phyloP scores from a whole-genome alignment of 768 basidiomycete genomes.

The Russula foetens region DNA sequence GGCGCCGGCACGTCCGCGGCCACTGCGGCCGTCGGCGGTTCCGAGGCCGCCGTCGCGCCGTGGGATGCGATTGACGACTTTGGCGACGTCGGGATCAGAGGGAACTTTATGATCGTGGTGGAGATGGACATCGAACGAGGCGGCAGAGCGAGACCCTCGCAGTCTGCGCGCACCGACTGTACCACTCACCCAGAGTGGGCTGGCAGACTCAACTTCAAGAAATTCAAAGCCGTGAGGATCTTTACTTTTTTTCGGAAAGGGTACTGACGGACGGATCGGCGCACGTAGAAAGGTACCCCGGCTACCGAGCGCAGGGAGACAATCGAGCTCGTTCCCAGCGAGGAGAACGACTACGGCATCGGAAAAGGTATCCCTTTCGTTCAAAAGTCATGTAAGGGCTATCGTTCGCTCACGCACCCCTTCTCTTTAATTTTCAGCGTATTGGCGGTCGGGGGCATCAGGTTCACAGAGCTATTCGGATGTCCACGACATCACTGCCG shows the following conservation, averaged over 20 bases:
- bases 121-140: slow-evolving; percentile 42
- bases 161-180: background rate
- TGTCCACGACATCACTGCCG: slow-evolving; percentile 22
- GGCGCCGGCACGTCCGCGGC: slow-evolving; percentile 9
- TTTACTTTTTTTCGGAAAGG: background rate
- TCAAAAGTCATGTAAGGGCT: background rate
- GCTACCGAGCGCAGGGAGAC: slow-evolving; percentile 23
- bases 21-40: slow-evolving; percentile 25
- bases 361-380: slow-evolving; percentile 34
- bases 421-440: background rate
- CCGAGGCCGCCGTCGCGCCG: slow-evolving; percentile 29
- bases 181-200: slow-evolving; percentile 29
- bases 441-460: background rate
- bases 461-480: slow-evolving; percentile 45
- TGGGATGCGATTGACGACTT: slow-evolving; percentile 57
- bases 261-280: background rate
- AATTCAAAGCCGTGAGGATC: slow-evolving; percentile 53
- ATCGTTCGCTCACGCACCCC: background rate
- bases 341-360: slow-evolving; percentile 49
- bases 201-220: slow-evolving; percentile 57
- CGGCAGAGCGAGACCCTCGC: slow-evolving; percentile 9
- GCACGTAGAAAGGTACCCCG: slow-evolving; percentile 23
- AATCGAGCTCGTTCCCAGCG: slow-evolving; percentile 44
- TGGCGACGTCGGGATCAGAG: slow-evolving; percentile 50
- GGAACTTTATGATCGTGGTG: slow-evolving; percentile 70